phyloP scores from a whole-genome alignment of 2,329 filamentous ascomycete genomes.

The Cladosporium phlei region DNA sequence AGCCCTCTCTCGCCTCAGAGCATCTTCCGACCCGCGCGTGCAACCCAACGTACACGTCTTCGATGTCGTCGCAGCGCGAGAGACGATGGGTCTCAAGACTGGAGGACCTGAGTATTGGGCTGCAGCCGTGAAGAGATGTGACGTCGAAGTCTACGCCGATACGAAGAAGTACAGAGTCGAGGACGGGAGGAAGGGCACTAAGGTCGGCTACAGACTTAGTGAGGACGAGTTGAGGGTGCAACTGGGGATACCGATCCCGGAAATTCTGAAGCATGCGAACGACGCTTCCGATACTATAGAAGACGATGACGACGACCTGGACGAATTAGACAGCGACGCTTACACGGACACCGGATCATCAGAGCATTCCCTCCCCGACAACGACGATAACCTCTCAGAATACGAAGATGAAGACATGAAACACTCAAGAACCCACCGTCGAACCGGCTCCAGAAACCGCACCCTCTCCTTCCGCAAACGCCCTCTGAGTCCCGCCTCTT shows the following conservation, averaged over 20 bases:
- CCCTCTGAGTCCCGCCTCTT: conserved; percentile 16
- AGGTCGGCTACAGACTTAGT: conserved; percentile 24
- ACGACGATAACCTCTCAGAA: not conserved
- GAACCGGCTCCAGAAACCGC: not conserved
- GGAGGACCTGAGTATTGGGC: conserved; percentile 49
- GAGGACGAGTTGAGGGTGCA: conserved; percentile 42
- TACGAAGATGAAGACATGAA: not conserved
- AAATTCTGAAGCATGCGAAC: not conserved
- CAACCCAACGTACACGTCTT: conserved; percentile 25
- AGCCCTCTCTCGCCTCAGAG: conserved; percentile 62
- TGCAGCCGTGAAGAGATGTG: conserved; percentile 47
- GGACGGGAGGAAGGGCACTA: conserved; percentile 25
- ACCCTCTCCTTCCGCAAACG: conserved; percentile 12
- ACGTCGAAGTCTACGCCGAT: conserved; percentile 44
- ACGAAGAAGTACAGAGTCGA: conserved; percentile 21
- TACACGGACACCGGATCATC: conserved; percentile 18
- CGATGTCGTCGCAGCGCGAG: conserved; percentile 53
- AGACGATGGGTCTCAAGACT: conserved; percentile 48
- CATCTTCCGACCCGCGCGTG: conserved; percentile 34
- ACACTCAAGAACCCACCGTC: no score
- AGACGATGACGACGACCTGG: conserved; percentile 42
- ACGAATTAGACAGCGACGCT: conserved; percentile 22
- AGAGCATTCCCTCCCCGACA: not conserved
- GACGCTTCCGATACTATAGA: conserved; percentile 35
- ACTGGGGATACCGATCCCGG: conserved; percentile 23